Conservation (phyloP, 805 yeast genomes). For the Starmerella tilneyi region DNA sequence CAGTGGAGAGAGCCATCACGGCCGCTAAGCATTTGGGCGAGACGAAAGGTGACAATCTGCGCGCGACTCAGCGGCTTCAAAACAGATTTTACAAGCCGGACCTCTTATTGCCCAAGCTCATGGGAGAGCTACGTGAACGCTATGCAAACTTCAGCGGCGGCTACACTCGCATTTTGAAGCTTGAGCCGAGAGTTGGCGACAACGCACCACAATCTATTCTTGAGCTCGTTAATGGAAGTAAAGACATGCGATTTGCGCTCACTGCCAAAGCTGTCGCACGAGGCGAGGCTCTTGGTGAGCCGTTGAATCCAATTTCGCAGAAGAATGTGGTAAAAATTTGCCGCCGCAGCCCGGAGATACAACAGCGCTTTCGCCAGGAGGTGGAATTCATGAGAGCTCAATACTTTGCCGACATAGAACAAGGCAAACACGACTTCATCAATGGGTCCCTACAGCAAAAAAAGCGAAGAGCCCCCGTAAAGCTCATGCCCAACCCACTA, state of each 20-base stretch:
- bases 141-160: constrained; percentile 62
- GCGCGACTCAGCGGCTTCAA: constrained; percentile 17
- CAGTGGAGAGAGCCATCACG: constrained; percentile 54
- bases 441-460: neutral
- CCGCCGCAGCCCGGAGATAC: constrained; percentile 41
- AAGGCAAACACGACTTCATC: constrained; percentile 4
- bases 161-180: constrained; percentile 69
- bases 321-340: constrained; percentile 47
- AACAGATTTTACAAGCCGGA: constrained; percentile 34
- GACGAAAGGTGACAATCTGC: neutral
- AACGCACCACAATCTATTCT: constrained; percentile 80
- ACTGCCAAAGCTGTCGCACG: constrained; percentile 81
- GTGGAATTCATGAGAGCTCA: constrained; percentile 48
- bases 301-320: constrained; percentile 44
- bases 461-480: constrained; percentile 17
- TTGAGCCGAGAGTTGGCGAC: constrained; percentile 83
- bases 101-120: constrained; percentile 50
- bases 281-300: constrained; percentile 50
- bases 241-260: constrained; percentile 65
- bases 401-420: constrained; percentile 22
- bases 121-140: constrained; percentile 53
- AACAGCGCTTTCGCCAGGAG: constrained; percentile 44
- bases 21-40: constrained; percentile 33
- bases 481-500: constrained; percentile 15
- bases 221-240: constrained; percentile 69